These are phyloP conservation scores for Ceratobasidium sp. DNA, from an alignment of 1,284 basidiomycete genomes.

Conservation along the genomic window DNA sequence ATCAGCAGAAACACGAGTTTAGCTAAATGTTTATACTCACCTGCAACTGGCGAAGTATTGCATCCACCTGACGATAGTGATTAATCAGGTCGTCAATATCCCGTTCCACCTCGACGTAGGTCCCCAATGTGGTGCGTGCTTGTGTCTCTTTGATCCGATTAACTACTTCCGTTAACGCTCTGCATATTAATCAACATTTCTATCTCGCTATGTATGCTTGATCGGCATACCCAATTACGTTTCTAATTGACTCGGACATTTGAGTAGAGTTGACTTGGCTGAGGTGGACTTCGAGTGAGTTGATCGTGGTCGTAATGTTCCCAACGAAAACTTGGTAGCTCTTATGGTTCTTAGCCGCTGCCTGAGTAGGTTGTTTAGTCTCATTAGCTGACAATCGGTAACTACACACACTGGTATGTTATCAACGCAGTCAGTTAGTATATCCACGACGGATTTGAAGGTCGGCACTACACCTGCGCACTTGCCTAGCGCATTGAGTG, in stretches of 20 bases:
- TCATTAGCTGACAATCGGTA: not conserved
- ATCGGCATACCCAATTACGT: not conserved
- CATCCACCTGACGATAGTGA: not conserved
- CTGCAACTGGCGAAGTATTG: not conserved
- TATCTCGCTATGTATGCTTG: not conserved
- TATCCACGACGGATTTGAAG: not conserved
- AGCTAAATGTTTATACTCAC: not conserved
- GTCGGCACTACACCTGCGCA: not conserved
- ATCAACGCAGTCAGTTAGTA: not conserved
- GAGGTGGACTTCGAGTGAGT: not conserved
- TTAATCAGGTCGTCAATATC: slow-evolving; percentile 1
- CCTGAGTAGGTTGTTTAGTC: not conserved
- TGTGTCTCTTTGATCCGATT: not conserved
- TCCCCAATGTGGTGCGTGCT: not conserved
- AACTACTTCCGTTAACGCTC: not conserved
- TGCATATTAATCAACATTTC: not conserved
- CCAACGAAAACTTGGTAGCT: not conserved
- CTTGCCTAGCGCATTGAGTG: not conserved
- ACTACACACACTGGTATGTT: slow-evolving; percentile 1
- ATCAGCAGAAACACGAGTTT: not conserved
- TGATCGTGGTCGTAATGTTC: not conserved
- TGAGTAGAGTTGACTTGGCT: not conserved
- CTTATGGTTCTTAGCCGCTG: not conserved
- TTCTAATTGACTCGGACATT: not conserved
- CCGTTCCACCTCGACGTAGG: not conserved